A percentile compares a stretch with the other conserved stretches of the same genome.
Conservation (phyloP, 768 basidiomycete species). For the Cyclocybe cylindracea region DNA sequence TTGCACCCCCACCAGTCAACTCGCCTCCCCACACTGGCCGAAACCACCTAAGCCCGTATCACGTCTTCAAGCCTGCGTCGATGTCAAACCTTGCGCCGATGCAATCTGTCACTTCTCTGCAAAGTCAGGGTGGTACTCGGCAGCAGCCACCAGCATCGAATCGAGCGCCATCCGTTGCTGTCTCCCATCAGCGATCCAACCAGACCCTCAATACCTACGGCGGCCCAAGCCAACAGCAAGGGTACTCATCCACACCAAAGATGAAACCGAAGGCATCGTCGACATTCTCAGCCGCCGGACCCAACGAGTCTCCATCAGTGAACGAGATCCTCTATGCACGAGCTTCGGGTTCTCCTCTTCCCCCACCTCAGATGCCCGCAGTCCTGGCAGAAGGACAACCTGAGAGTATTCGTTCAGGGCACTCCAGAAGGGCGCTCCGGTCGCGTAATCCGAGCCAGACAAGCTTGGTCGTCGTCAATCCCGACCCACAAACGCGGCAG, state of each 20-base stretch:
- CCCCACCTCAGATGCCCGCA: constrained; percentile 1
- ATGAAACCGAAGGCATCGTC: constrained; percentile 3
- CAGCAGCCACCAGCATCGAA: constrained; percentile 1
- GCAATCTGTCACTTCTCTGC: constrained; percentile 11
- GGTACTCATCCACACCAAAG: not conserved
- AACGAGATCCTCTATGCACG: not conserved
- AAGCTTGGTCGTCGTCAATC: constrained; percentile 12
- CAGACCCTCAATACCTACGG: constrained; percentile 8
- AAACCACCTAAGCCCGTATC: constrained; percentile 28
- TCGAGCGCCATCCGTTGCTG: constrained; percentile 11
- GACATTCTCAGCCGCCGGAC: not conserved
- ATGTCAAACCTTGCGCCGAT: constrained; percentile 4
- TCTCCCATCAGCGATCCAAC: constrained; percentile 9
- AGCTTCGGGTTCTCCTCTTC: not conserved
- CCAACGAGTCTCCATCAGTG: not conserved
- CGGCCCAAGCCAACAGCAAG: constrained; percentile 1
- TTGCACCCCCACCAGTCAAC: constrained; percentile 14
- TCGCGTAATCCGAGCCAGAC: constrained; percentile 10
- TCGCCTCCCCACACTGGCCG: constrained; percentile 26
- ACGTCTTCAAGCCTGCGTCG: constrained; percentile 17
- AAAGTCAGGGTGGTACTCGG: constrained; percentile 11
- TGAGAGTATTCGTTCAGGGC: constrained; percentile 13
- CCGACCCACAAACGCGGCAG: not conserved
- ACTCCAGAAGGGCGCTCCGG: constrained; percentile 5
- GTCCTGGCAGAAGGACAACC: constrained; percentile 6